These are phyloP conservation scores for Afroboletus lepidellus DNA, from an alignment of 1,284 basidiomycete genomes.

Conservation along the genomic window DNA sequence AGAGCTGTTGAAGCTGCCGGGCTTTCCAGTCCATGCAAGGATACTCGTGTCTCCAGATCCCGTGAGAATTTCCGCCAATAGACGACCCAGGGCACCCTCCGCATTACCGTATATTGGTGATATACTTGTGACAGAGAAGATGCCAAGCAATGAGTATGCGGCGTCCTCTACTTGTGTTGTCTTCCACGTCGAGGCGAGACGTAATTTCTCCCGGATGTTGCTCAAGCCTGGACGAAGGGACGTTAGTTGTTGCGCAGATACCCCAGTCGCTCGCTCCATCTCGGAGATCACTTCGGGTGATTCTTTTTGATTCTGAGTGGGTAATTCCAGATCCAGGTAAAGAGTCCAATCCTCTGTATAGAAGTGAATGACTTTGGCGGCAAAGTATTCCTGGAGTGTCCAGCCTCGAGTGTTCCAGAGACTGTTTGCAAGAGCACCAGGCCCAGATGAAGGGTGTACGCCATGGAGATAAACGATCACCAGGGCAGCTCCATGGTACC, in stretches of 20 bases:
- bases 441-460: neutral
- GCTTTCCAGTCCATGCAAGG: neutral
- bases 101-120: neutral
- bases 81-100: neutral
- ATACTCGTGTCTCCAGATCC: neutral
- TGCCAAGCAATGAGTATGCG: neutral
- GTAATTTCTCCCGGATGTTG: neutral
- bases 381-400: neutral
- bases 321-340: neutral
- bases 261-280: neutral
- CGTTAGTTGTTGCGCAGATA: neutral
- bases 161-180: neutral
- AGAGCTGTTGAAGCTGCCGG: neutral
- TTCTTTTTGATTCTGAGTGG: neutral
- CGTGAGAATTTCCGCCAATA: neutral
- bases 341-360: neutral
- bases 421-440: neutral
- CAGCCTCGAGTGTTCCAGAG: neutral
- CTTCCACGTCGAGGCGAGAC: neutral
- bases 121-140: neutral
- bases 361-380: neutral
- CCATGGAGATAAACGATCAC: neutral
- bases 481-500: neutral
- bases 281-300: neutral
- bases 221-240: neutral